Percentiles rank a stretch among this genome's conserved stretches.
These are phyloP conservation scores for Penicillium pancosmium DNA, from an alignment of 495 filamentous ascomycete species.

Conservation along the genomic window DNA sequence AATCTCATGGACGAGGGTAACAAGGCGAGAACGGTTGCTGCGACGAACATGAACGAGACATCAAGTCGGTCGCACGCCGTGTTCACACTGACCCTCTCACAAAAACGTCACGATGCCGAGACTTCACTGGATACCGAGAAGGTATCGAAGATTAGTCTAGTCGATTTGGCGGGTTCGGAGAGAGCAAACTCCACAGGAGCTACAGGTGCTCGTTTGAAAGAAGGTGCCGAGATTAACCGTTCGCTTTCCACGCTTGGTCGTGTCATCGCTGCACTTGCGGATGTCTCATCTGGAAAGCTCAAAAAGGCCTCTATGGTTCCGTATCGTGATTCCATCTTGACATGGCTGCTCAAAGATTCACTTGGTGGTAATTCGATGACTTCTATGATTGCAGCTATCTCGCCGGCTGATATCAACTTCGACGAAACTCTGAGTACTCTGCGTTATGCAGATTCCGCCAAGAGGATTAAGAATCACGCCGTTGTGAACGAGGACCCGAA, in stretches of 20 bases:
- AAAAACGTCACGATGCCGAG: slow-evolving; percentile 90
- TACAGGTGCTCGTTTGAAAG: slow-evolving; percentile 92
- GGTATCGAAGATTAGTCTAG: slow-evolving; percentile 95
- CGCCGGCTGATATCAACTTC: slow-evolving; percentile 98
- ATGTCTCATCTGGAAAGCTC: slow-evolving; percentile 84
- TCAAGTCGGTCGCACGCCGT: slow-evolving; percentile 98
- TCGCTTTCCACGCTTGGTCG: slow-evolving; percentile 95
- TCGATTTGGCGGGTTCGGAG: slow-evolving; percentile 97
- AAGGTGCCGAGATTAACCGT: slow-evolving; percentile 98
- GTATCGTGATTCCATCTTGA: slow-evolving; percentile 95
- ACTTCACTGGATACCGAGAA: slow-evolving; percentile 97
- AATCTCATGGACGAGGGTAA: slow-evolving; percentile 99
- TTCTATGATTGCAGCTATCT: slow-evolving; percentile 99
- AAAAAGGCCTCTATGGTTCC: slow-evolving; percentile 86
- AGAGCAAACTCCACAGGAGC: slow-evolving; percentile 94
- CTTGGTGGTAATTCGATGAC: slow-evolving; percentile 99
- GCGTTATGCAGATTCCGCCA: slow-evolving; percentile 95
- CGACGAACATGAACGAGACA: slow-evolving; percentile 99
- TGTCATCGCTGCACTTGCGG: slow-evolving; percentile 96
- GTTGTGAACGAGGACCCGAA: slow-evolving; percentile 99
- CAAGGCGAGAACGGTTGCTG: slow-evolving; percentile 96
- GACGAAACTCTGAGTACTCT: slow-evolving; percentile 96
- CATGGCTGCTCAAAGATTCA: slow-evolving; percentile 97
- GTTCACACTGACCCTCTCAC: slow-evolving; percentile 93
- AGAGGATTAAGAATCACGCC: slow-evolving; percentile 99